Evolutionary conservation across 2,329 filamentous ascomycete species (phyloP).

Genomic region (Sporothrix brunneoviolacea): DNA sequence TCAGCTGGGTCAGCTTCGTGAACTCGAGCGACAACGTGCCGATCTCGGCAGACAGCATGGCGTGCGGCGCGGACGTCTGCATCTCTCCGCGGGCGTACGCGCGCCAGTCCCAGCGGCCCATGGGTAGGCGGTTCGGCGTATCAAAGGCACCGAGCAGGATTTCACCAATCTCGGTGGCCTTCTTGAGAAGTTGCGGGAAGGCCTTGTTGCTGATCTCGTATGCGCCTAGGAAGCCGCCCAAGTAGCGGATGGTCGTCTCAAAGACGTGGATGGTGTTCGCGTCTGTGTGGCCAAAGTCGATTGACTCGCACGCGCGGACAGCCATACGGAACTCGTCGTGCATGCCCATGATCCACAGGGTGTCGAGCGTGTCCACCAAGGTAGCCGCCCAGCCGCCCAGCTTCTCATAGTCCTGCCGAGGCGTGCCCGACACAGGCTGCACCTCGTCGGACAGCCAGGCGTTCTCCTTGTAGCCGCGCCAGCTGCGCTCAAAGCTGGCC

Average conservation of each 20-base stretch:
- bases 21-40: conserved; percentile 57
- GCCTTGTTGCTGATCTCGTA: conserved; percentile 57
- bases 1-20: conserved; percentile 58
- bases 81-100: conserved; percentile 34
- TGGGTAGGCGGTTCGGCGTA: conserved; percentile 61
- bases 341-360: conserved; percentile 67
- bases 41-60: conserved; percentile 41
- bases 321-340: conserved; percentile 59
- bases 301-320: conserved; percentile 47
- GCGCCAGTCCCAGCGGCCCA: conserved; percentile 51
- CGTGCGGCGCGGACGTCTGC: conserved; percentile 37
- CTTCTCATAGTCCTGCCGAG: conserved; percentile 45
- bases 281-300: conserved; percentile 54
- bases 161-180: conserved; percentile 57
- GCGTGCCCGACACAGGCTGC: conserved; percentile 45
- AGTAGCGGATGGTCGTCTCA: conserved; percentile 65
- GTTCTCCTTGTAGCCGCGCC: conserved; percentile 53
- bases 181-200: conserved; percentile 48
- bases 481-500: conserved; percentile 47
- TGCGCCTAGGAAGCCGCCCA: conserved; percentile 62
- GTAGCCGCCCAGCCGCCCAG: conserved; percentile 59
- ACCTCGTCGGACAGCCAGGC: conserved; percentile 62
- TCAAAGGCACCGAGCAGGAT: conserved; percentile 62
- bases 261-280: conserved; percentile 55
- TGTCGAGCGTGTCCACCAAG: conserved; percentile 61